Evolutionary conservation across 129 eudicot genomes (phyloP), one percentile per base, ranked within the genome.

Genomic region (Flaveria ramosissima): DNA sequence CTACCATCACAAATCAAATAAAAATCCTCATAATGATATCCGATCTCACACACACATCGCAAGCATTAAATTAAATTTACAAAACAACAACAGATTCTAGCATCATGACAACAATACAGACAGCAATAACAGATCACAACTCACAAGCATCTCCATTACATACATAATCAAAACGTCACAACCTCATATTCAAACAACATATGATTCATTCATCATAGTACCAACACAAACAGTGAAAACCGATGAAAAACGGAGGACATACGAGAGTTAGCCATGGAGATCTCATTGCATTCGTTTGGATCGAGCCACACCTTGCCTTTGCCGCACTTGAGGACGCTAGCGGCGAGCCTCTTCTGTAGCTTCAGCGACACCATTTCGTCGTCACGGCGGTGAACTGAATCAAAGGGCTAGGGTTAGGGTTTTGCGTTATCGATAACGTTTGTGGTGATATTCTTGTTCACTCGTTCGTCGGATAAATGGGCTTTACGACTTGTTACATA

Each of bases 311-410:
- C 67, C 67, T 26, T 61, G 67, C 67, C 67, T 61, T 39, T 61
- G 6, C 67, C 67, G 79, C 88, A 89, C 81, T 84, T 84, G 75
- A 86, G 69, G 20, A 86, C 87, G 79, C 85, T 77, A 24, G 93
- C 88, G 71, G 93, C 88, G 73, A 88, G 89, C 89, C 93, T 80
- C 88, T 88, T 88, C 90, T 88, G 93, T 7, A 88, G 81, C 90
- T 88, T 88, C 39, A 88, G 80, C 61, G 88, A 80, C 79, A 88
- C 93, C 93, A 88, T 85, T 76, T 70, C 78, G 55, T 71, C 48
- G 39, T 36, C 46, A 65, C 71, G 50, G 50, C 71, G 46, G 69
- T 45, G 48, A 12, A 36, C 50, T 15, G 71, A 65, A 65, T 13
- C 0, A 36, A 15, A 36, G 26, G 50, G 14, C 36, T 65, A 65